phyloP scores from a whole-genome alignment of 805 yeast species.

The Saturnispora galanensis region DNA sequence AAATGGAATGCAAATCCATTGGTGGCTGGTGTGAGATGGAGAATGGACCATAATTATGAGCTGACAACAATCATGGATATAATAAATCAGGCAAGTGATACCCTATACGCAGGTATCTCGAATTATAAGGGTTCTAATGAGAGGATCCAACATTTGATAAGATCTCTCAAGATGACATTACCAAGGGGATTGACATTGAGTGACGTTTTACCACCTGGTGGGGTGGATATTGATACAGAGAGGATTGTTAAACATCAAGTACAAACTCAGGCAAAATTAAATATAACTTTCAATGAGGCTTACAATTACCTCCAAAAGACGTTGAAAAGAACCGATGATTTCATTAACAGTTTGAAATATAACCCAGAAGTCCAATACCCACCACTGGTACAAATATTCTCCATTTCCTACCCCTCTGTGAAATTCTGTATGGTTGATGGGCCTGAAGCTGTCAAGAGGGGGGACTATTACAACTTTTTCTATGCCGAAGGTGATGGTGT shows the following conservation, averaged over 20 bases:
- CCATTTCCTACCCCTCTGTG: conserved; percentile 76
- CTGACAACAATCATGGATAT: background rate
- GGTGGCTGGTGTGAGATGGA: conserved; percentile 34
- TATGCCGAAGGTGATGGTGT: conserved; percentile 95
- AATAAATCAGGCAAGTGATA: background rate
- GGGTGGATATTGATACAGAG: conserved; percentile 5
- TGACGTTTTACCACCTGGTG: conserved; percentile 4
- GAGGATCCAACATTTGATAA: conserved; percentile 1
- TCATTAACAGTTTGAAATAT: conserved; percentile 45
- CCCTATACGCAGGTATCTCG: background rate
- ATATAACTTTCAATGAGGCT: conserved; percentile 44
- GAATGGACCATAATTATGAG: conserved; percentile 13
- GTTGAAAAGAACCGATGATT: conserved; percentile 48
- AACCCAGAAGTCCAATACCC: conserved; percentile 51
- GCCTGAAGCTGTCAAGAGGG: conserved; percentile 52
- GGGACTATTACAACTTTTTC: conserved; percentile 64
- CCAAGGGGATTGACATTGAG: background rate
- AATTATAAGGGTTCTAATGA: conserved; percentile 4
- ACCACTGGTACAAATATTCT: conserved; percentile 75
- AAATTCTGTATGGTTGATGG: conserved; percentile 65
- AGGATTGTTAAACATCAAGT: conserved; percentile 9
- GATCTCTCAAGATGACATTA: background rate
- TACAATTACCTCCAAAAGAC: conserved; percentile 56
- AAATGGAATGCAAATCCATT: conserved; percentile 67
- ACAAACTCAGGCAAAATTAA: conserved; percentile 15